A percentile compares a stretch with the other conserved stretches of the same genome.
Conservation (phyloP, 2,329 filamentous ascomycete genomes). For the Arthrobotrys sphaeroides region DNA sequence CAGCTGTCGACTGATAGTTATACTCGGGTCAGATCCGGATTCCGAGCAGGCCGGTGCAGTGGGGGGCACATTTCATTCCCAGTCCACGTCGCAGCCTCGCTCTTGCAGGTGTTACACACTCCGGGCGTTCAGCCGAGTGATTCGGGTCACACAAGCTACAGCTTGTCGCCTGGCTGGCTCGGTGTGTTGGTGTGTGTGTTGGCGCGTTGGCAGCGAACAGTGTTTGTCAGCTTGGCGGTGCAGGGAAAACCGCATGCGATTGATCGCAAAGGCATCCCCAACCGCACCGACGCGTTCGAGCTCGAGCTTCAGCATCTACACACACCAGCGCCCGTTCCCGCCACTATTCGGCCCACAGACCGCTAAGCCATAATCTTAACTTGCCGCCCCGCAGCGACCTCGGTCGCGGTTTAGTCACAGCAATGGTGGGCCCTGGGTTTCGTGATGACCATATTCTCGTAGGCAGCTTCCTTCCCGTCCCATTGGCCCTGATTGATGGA, state of each 20-base stretch:
- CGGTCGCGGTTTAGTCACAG: neutral
- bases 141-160: no score
- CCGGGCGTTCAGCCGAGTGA: no score
- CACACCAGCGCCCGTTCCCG: neutral
- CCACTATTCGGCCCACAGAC: neutral
- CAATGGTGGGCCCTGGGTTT: slow-evolving; percentile 54
- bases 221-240: slow-evolving; percentile 6
- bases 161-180: no score
- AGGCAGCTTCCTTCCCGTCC: neutral
- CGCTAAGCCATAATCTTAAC: neutral
- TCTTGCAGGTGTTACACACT: no score
- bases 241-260: slow-evolving; percentile 3
- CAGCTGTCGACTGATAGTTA: no score
- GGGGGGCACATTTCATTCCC: no score
- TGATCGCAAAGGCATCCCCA: neutral
- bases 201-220: neutral
- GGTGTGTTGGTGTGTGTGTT: no score
- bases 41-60: neutral
- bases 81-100: no score
- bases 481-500: neutral
- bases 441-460: slow-evolving; percentile 58
- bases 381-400: neutral
- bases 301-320: slow-evolving; percentile 16
- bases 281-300: slow-evolving; percentile 33
- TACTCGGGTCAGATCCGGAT: neutral